Evolutionary conservation across 164 flowering plant species (phyloP).

Genomic region (Stephania yunnanensis): DNA sequence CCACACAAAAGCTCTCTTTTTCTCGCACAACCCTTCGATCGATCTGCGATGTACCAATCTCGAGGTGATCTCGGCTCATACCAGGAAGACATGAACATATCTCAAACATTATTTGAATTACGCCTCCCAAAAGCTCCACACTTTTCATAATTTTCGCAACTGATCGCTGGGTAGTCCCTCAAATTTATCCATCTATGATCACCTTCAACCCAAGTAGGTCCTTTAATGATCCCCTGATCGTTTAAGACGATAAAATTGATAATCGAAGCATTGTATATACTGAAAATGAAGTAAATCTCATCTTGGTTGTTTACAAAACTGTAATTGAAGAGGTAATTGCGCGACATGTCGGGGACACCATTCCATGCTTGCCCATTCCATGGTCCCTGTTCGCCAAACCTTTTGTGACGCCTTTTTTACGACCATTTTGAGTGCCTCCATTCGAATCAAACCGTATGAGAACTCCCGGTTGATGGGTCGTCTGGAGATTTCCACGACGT

Average conservation of each 20-base stretch:
- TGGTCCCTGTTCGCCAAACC: slow-evolving; percentile 28
- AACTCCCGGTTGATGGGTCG: too few relatives aligned
- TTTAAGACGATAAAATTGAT: slow-evolving; percentile 8
- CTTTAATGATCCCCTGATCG: slow-evolving; percentile 4
- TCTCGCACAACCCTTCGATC: not conserved
- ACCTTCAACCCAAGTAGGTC: slow-evolving; percentile 5
- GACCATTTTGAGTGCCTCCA: too few relatives aligned
- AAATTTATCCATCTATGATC: slow-evolving; percentile 16
- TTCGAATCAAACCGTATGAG: too few relatives aligned
- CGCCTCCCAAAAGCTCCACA: slow-evolving; percentile 15
- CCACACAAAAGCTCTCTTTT: not conserved
- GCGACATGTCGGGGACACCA: slow-evolving; percentile 13
- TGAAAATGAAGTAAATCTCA: slow-evolving; percentile 5
- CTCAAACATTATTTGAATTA: not conserved
- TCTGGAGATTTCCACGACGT: too few relatives aligned
- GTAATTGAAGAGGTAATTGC: not conserved
- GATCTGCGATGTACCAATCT: not conserved
- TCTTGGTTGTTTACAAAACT: slow-evolving; percentile 6
- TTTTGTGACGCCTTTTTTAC: too few relatives aligned
- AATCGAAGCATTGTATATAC: slow-evolving; percentile 4
- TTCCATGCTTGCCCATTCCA: slow-evolving; percentile 23
- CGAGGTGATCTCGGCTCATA: too few relatives aligned
- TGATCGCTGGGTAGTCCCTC: slow-evolving; percentile 12
- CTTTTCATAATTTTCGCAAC: slow-evolving; percentile 21
- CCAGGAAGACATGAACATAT: not conserved